phyloP scores from a whole-genome alignment of 2,329 filamentous ascomycete species.

The Beauveria sp. region DNA sequence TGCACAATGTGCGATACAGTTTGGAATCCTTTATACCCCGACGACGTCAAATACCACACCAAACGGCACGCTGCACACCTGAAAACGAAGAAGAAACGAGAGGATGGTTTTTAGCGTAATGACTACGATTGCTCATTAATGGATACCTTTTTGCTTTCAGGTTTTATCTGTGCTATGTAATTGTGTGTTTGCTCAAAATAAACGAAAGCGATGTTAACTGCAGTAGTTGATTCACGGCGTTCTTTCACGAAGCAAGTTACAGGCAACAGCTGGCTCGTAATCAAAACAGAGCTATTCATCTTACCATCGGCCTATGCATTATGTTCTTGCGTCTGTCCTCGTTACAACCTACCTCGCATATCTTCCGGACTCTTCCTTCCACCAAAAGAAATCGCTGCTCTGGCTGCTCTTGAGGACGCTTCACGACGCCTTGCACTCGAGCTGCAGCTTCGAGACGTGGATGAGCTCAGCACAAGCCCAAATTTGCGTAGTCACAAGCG shows the following conservation, averaged over 20 bases:
- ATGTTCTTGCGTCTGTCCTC: too few species aligned
- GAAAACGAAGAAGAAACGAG: constrained; percentile 17
- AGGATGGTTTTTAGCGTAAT: constrained; percentile 8
- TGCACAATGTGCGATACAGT: constrained; percentile 36
- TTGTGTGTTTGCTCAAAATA: neutral
- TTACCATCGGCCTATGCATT: neutral
- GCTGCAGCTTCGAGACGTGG: neutral
- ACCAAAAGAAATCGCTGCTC: neutral
- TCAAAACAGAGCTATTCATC: neutral
- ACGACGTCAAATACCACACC: constrained; percentile 35
- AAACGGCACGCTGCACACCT: constrained; percentile 31
- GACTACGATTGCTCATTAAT: neutral
- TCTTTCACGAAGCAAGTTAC: neutral
- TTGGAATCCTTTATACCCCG: constrained; percentile 36
- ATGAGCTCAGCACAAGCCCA: neutral
- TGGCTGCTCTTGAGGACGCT: neutral
- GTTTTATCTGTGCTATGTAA: neutral
- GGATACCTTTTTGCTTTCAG: neutral
- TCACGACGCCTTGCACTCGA: neutral
- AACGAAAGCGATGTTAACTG: neutral
- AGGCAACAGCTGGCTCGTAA: neutral
- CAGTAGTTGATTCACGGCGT: neutral
- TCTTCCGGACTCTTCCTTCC: neutral
- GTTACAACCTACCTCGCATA: too few species aligned
- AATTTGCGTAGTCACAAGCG: neutral